Evolutionary conservation across 441 rosid genomes (phyloP), one percentile per base, ranked within the genome.

Genomic region (Erysimum pusillum): DNA sequence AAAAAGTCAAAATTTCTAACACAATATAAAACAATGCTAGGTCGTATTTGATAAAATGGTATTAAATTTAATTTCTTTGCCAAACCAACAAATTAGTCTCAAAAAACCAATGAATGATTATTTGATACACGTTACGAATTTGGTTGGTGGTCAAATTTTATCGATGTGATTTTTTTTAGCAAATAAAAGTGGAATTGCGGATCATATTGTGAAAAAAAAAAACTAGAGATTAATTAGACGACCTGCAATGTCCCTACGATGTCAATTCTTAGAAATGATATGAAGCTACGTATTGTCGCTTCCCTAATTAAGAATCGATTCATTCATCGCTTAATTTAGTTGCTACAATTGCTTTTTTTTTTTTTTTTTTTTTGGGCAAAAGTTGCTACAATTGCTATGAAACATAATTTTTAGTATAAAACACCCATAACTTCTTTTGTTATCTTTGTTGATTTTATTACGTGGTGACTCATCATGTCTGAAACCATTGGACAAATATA

Each of bases 1-100:
- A 22, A 17, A 39, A 75, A 17, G 28, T 67, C 74, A 59, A 60
- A 67, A 20, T 28, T 32, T 31, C 14, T 59, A 49, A 34, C 12
- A 51, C n/a, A 13, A 28, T 59, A 38, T 20, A 52, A 12, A 51
- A 13, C 14, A 41, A 31, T 18, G 45, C 11, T 63, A 17, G 11
- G 13, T 64, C 35, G 51, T 20, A 35, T 60, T 52, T 13, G 7
- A 13, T 51, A 10, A 17, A 34, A 17, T 22, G 8, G 5, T 3
- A 8, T 12, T 53, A 11, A 54, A 54, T 53, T 53, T 61, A 31
- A 15, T 34, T n/a, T 9, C 14, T 9, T 31, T 15, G 9, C n/a
- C 41, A n/a, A 12, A 28, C 9, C 39, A 64, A 45, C 51, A 63
- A 42, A 38, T 62, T 28, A 31, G 20, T 31, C 59, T 49, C 39